Evolutionary conservation across 306 rosid species (phyloP).

Genomic region (Malus sieversii): DNA sequence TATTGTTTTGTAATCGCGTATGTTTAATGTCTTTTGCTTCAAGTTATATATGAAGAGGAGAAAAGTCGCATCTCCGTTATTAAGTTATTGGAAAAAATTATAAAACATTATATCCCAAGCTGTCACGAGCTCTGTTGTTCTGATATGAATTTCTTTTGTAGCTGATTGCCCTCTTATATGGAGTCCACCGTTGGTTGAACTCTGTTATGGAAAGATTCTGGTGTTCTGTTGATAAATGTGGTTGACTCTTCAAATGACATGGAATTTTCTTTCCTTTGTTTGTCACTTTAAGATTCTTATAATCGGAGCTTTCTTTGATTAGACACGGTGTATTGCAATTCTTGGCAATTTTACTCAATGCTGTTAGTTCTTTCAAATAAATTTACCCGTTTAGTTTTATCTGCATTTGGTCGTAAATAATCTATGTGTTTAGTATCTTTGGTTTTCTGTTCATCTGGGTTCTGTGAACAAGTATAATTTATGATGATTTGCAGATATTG

Average conservation of each 20-base stretch:
- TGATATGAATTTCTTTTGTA: neutral
- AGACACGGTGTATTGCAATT: neutral
- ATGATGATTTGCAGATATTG: conserved; percentile 31
- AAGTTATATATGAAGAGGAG: no score
- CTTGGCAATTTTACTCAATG: neutral
- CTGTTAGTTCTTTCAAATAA: neutral
- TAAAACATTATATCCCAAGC: neutral
- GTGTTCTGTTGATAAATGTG: neutral
- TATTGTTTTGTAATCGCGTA: neutral
- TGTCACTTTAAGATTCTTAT: neutral
- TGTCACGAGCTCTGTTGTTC: neutral
- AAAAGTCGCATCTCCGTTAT: neutral
- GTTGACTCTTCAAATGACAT: no score
- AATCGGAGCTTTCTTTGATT: neutral
- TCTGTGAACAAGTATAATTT: conserved; percentile 5
- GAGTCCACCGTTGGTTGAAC: neutral
- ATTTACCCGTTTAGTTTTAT: neutral
- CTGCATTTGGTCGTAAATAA: neutral
- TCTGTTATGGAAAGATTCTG: neutral
- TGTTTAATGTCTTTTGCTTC: neutral
- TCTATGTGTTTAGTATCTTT: neutral
- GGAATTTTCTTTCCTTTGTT: neutral
- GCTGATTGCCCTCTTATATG: neutral
- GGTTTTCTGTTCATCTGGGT: neutral
- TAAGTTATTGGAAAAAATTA: neutral